Base-by-base conservation (phyloP, 2,329 filamentous ascomycete species). In the Paecilomyces fulvus region DNA sequence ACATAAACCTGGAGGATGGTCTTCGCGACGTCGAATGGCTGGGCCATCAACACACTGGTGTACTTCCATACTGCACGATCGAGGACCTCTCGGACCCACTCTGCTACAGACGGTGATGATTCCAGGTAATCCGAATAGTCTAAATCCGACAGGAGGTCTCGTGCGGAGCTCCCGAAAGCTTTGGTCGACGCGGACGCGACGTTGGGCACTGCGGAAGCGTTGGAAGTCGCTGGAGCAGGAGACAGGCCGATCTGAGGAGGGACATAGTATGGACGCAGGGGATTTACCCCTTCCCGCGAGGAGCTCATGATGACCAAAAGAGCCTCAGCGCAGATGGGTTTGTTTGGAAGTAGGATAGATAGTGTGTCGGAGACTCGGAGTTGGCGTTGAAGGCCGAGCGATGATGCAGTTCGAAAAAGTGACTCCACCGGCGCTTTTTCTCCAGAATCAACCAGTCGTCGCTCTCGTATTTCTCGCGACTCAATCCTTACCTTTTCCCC, bases 21-120 rank as follows among this genome's bases (percentile, higher is more conserved):
- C 80, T 96, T 97, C 67, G 92, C 91, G 57, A 96, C 92, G 78
- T 97, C 94, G 72, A 99, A 97, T 12, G 94, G 94, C 75, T 99
- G 94, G 55, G 90, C 88, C 70, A 96, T 86, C 67, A 97, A 74
- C 23, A 96, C 86, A 57, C 87, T 90, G 12, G 87, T 88, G 75
- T 99, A 99, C 70, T 94, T 92, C 86, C 92, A 95, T 72, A 95
- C 70, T 61, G 94, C 83, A 70, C 92, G 87, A 69, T 97, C 91
- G 51, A 96, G 69, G 59, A 95, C 76, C 60, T 87, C 86, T 69
- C 88, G 89, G 49, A 87, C 79, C 61, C 88, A 88, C 63, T 89
- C 87, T 10, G 90, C 80, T 28, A 85, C 81, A 0, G 89, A 89
- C 0, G 88, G 89, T 28, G 88, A 89, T 21, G 83, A 78, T 57